phyloP scores from a whole-genome alignment of 1,284 basidiomycete species.

The Ceratobasidium sp. region DNA sequence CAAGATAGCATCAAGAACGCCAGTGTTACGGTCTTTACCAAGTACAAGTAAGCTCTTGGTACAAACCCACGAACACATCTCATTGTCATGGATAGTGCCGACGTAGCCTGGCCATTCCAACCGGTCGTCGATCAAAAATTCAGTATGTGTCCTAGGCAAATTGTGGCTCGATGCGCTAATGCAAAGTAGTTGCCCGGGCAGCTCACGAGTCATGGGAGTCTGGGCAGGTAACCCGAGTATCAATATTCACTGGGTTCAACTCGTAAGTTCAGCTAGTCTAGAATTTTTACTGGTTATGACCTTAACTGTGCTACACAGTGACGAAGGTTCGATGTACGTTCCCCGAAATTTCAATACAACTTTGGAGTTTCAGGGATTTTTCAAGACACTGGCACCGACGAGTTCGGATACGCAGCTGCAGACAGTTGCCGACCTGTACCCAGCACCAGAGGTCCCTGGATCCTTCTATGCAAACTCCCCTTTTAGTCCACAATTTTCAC shows the following conservation, averaged over 20 bases:
- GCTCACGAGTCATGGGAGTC: conserved; percentile 11
- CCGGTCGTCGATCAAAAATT: conserved; percentile 13
- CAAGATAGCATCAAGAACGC: not conserved
- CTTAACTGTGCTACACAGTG: not conserved
- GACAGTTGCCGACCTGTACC: conserved; percentile 3
- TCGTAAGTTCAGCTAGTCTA: not conserved
- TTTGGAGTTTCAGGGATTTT: conserved; percentile 2
- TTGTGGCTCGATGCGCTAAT: not conserved
- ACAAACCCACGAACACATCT: not conserved
- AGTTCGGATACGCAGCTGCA: conserved; percentile 2
- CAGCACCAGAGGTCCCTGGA: not conserved
- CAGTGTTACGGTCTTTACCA: not conserved
- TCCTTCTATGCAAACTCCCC: conserved; percentile 21
- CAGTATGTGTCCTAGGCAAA: not conserved
- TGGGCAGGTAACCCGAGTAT: conserved; percentile 2
- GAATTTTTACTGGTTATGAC: not conserved
- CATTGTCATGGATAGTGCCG: not conserved
- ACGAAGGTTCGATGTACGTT: conserved; percentile 11
- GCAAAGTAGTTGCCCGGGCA: conserved; percentile 1
- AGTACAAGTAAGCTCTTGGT: conserved; percentile 7
- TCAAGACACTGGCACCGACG: conserved; percentile 11
- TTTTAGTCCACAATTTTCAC: conserved; percentile 6
- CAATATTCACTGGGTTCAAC: conserved; percentile 23
- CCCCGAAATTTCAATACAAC: conserved; percentile 15
- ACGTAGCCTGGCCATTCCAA: conserved; percentile 14